Base-by-base conservation (phyloP, 495 filamentous ascomycete species). In the Darksidea phi region DNA sequence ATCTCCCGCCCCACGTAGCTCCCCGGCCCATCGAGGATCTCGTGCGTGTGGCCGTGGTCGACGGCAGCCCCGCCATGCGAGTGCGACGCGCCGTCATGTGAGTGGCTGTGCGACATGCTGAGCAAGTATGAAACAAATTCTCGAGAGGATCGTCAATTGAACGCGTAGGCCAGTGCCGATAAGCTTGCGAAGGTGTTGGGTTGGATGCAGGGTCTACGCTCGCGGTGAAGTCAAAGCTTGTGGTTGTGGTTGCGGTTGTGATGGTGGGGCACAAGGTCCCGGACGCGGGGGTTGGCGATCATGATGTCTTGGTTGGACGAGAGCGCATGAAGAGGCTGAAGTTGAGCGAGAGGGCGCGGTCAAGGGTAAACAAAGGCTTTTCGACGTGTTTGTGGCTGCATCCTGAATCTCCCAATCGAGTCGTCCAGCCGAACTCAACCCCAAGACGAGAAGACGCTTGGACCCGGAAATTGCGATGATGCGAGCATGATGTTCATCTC, bases 41-140 rank as follows among this genome's bases (percentile, higher is more conserved):
- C 94, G 74, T 97, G 94, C 2, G 84, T 86, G 79, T 98, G 94
- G 67, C 94, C 93, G 73, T 98, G 94, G 68, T 94, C 90, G 1
- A 81, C 83, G 42, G 28, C 28, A 3, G 28, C 28, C 28, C 41
- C 57, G 13, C 83, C 79, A 36, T 79, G 74, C 11, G 72, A 65
- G 56, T 76, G 73, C 45, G 57, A 57, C 24, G 43, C 75, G 32
- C 65, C 67, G 59, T 79, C 79, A 69, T 86, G 81, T 37, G 82
- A 80, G 74, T 91, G 88, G 23, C 75, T 72, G 65, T 79, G 77
- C 6, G 65, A 57, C 64, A 67, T 67, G 32, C 1, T 57, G 32
- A 25, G 34, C 0, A 15, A 21, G 48, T 25, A 21, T 24, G 37
- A 20, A 15, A 15, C 24, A 25, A 20, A 13, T 6, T 18, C 21